Evolutionary conservation across 2,329 filamentous ascomycete genomes (phyloP).

Genomic region (Penicillium polonicum): DNA sequence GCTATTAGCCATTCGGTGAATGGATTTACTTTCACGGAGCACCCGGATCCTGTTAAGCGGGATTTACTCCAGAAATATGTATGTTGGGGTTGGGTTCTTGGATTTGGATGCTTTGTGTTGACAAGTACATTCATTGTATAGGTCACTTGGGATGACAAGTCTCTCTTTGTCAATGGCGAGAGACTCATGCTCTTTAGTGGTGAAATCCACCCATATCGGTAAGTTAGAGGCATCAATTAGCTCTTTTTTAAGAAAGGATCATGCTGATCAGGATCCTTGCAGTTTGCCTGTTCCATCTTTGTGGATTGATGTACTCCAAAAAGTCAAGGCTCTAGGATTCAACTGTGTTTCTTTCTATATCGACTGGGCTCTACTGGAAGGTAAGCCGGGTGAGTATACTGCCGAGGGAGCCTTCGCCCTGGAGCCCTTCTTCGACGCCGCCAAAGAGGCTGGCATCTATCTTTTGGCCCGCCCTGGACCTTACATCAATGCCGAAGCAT

Average conservation of each 20-base stretch:
- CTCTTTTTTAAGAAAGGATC: background rate
- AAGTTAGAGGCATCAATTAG: conserved; percentile 11
- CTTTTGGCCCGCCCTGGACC: conserved; percentile 70
- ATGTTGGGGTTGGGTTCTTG: conserved; percentile 22
- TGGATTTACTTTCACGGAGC: conserved; percentile 47
- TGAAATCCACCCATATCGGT: conserved; percentile 69
- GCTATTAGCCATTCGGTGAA: conserved; percentile 52
- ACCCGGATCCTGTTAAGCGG: conserved; percentile 43
- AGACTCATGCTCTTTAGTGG: conserved; percentile 70
- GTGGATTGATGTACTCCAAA: conserved; percentile 75
- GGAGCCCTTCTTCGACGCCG: conserved; percentile 74
- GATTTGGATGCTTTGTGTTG: background rate
- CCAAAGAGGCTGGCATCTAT: conserved; percentile 70
- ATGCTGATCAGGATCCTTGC: conserved; percentile 1
- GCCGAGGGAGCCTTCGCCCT: conserved; percentile 71
- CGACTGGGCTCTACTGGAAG: conserved; percentile 76
- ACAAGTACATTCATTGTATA: conserved; percentile 11
- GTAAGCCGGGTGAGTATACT: conserved; percentile 66
- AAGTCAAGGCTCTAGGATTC: conserved; percentile 77
- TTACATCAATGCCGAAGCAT: conserved; percentile 76
- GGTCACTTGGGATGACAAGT: conserved; percentile 71
- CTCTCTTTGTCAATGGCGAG: conserved; percentile 68
- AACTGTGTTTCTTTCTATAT: conserved; percentile 77
- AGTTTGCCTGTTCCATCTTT: conserved; percentile 61
- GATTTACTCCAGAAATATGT: conserved; percentile 58